Evolutionary conservation across 805 yeast species (phyloP).

Genomic region (Kodamaea kaohsiungensis): DNA sequence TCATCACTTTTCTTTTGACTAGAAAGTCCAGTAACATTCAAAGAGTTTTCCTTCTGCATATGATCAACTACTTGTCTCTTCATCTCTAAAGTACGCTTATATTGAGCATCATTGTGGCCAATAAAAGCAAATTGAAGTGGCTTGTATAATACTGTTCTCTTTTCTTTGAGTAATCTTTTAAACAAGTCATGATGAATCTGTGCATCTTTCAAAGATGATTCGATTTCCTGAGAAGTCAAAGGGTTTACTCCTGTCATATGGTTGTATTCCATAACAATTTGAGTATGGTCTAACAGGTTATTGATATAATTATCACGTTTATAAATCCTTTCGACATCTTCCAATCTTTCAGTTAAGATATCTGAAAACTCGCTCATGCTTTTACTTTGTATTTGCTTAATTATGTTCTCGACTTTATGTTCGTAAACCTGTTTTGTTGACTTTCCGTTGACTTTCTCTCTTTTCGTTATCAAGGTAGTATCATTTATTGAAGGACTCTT

Average conservation of each 20-base stretch:
- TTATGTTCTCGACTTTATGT: slow-evolving; percentile 12
- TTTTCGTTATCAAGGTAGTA: background rate
- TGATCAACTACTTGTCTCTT: background rate
- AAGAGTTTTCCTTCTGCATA: background rate
- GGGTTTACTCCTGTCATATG: background rate
- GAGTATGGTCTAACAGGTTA: background rate
- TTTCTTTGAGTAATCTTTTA: slow-evolving; percentile 12
- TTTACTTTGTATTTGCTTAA: slow-evolving; percentile 15
- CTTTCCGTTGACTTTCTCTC: slow-evolving; percentile 12
- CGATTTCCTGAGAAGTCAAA: background rate
- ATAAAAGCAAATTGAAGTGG: slow-evolving; percentile 28
- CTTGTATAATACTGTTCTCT: slow-evolving; percentile 20
- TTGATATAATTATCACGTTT: background rate
- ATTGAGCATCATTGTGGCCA: slow-evolving; percentile 17
- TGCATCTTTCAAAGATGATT: background rate
- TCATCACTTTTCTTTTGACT: background rate
- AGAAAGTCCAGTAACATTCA: background rate
- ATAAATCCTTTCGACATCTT: background rate
- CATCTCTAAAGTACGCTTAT: slow-evolving; percentile 13
- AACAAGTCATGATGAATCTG: background rate
- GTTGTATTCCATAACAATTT: background rate
- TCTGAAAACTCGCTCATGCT: slow-evolving; percentile 11
- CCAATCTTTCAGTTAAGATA: slow-evolving; percentile 7
- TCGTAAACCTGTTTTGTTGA: slow-evolving; percentile 10
- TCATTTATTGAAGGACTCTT: slow-evolving; percentile 14